phyloP scores from a whole-genome alignment of 2,329 filamentous ascomycete genomes.

The Penicillium freii region DNA sequence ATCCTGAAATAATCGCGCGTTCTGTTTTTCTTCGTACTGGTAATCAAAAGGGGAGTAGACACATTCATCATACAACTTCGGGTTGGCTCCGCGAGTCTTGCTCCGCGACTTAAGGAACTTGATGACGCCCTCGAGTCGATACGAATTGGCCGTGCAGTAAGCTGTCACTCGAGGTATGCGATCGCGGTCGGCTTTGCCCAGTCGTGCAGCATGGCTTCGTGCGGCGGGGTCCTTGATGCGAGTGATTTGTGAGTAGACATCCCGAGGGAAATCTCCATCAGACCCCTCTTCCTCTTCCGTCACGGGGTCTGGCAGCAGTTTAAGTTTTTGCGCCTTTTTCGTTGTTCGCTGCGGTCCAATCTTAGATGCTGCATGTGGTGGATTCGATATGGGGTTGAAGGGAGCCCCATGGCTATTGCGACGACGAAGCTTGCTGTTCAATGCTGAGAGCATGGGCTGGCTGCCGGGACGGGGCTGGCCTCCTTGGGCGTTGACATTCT shows the following conservation, averaged over 20 bases:
- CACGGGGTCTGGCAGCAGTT: constrained; percentile 90
- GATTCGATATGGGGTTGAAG: constrained; percentile 41
- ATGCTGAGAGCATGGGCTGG: constrained; percentile 67
- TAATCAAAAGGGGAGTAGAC: constrained; percentile 95
- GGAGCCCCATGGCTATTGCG: constrained; percentile 77
- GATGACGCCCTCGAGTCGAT: constrained; percentile 85
- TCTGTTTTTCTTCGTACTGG: constrained; percentile 50
- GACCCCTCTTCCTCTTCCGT: constrained; percentile 72
- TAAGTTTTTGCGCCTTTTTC: constrained; percentile 94
- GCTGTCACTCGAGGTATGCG: constrained; percentile 87
- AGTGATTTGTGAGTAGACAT: constrained; percentile 97
- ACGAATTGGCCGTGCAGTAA: constrained; percentile 91
- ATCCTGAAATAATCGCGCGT: constrained; percentile 28
- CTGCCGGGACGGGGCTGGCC: constrained; percentile 32
- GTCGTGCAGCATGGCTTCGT: constrained; percentile 80
- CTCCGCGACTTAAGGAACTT: constrained; percentile 83
- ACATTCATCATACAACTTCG: constrained; percentile 95
- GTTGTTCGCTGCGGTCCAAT: constrained; percentile 93
- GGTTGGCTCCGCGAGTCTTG: constrained; percentile 73
- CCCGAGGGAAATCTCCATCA: constrained; percentile 88
- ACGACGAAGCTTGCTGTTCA: constrained; percentile 84
- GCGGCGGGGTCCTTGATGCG: constrained; percentile 96
- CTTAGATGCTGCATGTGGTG: constrained; percentile 57
- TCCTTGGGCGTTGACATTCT: constrained; percentile 28
- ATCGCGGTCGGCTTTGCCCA: constrained; percentile 90